These are phyloP conservation scores for Moniliella sp. DNA, from an alignment of 1,284 basidiomycete species.

Conservation along the genomic window DNA sequence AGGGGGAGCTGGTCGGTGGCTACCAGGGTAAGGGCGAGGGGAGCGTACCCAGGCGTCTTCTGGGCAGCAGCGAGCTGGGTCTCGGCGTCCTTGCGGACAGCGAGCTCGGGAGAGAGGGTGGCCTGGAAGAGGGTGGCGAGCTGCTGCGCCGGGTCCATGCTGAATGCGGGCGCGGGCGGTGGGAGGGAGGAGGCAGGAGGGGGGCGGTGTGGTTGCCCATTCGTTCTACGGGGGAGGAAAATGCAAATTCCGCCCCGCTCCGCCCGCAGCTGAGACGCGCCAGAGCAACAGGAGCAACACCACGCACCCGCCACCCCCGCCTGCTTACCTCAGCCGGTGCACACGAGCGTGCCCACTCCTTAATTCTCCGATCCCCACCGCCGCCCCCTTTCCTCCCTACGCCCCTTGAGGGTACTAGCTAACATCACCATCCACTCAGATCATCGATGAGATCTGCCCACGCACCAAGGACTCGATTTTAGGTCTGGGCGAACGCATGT, in stretches of 20 bases:
- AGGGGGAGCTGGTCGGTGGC: not conserved
- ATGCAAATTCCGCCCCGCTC: not conserved
- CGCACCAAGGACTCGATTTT: constrained; percentile 80
- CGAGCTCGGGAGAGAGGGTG: constrained; percentile 16
- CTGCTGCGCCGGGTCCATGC: constrained; percentile 8
- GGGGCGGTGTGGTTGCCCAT: not conserved
- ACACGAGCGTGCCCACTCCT: not conserved
- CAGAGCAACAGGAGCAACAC: too few species aligned
- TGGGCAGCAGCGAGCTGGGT: constrained; percentile 15
- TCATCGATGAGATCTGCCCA: constrained; percentile 88
- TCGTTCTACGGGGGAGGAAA: not conserved
- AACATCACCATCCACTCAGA: too few species aligned
- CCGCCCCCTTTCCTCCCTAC: not conserved
- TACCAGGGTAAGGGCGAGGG: constrained; percentile 21
- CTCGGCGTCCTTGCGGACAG: constrained; percentile 18
- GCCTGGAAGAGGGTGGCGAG: constrained; percentile 19
- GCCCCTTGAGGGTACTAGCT: too few species aligned
- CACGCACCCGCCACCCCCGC: too few species aligned
- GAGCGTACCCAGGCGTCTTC: constrained; percentile 16
- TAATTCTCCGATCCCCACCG: not conserved
- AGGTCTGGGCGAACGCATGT: constrained; percentile 71
- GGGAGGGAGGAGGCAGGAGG: not conserved
- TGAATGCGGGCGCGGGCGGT: not conserved
- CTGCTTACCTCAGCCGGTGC: too few species aligned
- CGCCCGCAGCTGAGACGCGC: not conserved